Base-by-base conservation (phyloP, 495 filamentous ascomycete species). In the Xanthoparmelia taractica region DNA sequence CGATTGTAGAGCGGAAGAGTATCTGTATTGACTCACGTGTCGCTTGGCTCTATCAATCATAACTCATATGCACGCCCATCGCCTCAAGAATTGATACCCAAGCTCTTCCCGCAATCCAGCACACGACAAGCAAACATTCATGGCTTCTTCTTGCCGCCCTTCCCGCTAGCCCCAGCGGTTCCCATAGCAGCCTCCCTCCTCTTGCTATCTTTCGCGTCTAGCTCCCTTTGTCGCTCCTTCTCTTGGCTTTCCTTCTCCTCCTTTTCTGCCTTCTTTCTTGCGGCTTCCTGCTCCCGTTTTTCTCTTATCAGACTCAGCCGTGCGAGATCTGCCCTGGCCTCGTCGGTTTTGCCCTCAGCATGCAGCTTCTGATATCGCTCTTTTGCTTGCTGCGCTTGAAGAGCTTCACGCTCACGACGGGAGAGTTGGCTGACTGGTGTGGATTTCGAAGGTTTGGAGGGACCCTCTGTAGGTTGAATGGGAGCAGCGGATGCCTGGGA, bases 271-370 rank as follows among this genome's bases (percentile, higher is more conserved):
- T 84, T 83, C 81, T 92, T 92, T 76, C 80, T 81, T 72, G 74
- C 86, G 68, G 90, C 83, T 72, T 96, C 93, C 34, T 87, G 86
- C 73, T 94, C 94, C 41, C 94, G 81, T 79, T 88, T 86, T 81
- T 96, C 89, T 31, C 86, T 81, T 61, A 98, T 89, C 58, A 92
- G 69, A 67, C 78, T 82, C 71, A 98, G 73, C 59, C 94, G 79
- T 58, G 89, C 94, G 70, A 97, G 68, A 79, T 98, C 94, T n/a
- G 91, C 86, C 68, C 87, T 88, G 27, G 93, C 94, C 79, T 97
- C 90, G 60, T 98, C 95, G 45, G 94, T 97, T 82, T 97, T 97
- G 61, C 94, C 94, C 68, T 91, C 91, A 62, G 91, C 91, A 69
- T 98, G 94, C 67, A 97, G 72, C 80, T 97, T 96, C 81, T 87